Conservation (phyloP, 306 rosid species). For the Arachis stenosperma region DNA sequence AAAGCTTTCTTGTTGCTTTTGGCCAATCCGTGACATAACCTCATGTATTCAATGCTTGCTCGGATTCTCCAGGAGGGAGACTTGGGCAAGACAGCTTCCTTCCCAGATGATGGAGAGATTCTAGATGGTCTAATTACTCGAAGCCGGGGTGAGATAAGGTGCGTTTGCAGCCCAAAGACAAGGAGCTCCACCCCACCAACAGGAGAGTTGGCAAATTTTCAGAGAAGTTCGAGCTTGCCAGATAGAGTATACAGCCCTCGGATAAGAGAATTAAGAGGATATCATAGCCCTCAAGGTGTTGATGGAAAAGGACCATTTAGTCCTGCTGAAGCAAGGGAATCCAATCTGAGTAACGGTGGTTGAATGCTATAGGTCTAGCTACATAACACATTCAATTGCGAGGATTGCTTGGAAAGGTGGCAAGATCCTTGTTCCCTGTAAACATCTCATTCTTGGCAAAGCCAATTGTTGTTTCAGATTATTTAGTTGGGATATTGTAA, state of each 20-base stretch:
- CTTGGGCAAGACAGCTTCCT: constrained; percentile 56
- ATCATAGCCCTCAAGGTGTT: constrained; percentile 47
- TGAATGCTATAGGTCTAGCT: constrained; percentile 17
- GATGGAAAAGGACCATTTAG: constrained; percentile 47
- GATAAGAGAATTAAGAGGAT: constrained; percentile 41
- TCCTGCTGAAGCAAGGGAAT: constrained; percentile 50
- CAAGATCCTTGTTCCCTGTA: constrained; percentile 30
- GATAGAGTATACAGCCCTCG: constrained; percentile 54
- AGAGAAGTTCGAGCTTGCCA: constrained; percentile 39
- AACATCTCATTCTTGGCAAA: constrained; percentile 29
- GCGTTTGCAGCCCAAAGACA: constrained; percentile 56
- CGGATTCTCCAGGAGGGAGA: constrained; percentile 52
- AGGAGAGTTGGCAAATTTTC: constrained; percentile 41
- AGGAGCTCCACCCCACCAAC: constrained; percentile 47
- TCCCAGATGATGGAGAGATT: constrained; percentile 64
- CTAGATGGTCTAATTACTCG: constrained; percentile 60
- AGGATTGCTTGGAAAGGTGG: constrained; percentile 36
- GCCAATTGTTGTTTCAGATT: neutral
- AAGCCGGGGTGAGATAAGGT: constrained; percentile 72
- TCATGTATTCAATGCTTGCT: constrained; percentile 11
- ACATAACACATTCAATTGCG: neutral
- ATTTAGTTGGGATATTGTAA: constrained; percentile 22
- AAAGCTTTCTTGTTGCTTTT: constrained; percentile 1
- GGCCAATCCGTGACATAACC: neutral
- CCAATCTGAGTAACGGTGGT: constrained; percentile 51